Evolutionary conservation across 148 eudicot genomes (phyloP), one percentile per base, ranked within the genome.

Genomic region (Rhododendron molle): DNA sequence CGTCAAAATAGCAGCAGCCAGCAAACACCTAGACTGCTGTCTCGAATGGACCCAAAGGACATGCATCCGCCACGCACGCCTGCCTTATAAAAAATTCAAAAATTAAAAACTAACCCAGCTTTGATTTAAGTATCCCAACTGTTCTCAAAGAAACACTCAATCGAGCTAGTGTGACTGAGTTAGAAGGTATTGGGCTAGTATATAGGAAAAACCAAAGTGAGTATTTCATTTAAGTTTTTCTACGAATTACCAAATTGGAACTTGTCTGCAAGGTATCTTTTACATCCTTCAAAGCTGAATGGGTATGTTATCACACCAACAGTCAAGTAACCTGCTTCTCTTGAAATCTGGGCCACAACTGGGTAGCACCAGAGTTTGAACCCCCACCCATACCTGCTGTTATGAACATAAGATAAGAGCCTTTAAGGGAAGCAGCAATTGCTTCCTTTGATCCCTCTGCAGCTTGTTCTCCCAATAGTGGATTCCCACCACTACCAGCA

Each of bases 371-470:
- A 40, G 99, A 96, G 13, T 98, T 98, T 28, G 99, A 95, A 50
- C 99, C 98, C 62, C 99, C 99, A 85, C 99, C 99, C 99, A 96
- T 96, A 44, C 98, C 98, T 26, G 99, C 98, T 76, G 99, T 96
- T 89, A 96, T 91, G 83, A 96, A 96, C 34, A 96, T 98, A 80
- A 96, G 95, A 92, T 96, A 98, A 18, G 99, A 96, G 78, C 99
- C 99, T 89, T 92, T 93, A 36, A 95, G 95, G 52, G 98, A 93
- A 89, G 81, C 86, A 58, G 94, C 95, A 89, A 96, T 96, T 20
- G 94, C 88, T 86, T 96, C 99, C 90, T 88, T 94, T 44, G 98
- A 96, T 87, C 95, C 99, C 86, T 97, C 96, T 43, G 98, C 98
- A 86, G 99, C 99, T 84, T 97, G 98, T 87, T 95, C 99, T 11